Base-by-base conservation (phyloP, 2,329 filamentous ascomycete species). In the Ceratocystis variospora region DNA sequence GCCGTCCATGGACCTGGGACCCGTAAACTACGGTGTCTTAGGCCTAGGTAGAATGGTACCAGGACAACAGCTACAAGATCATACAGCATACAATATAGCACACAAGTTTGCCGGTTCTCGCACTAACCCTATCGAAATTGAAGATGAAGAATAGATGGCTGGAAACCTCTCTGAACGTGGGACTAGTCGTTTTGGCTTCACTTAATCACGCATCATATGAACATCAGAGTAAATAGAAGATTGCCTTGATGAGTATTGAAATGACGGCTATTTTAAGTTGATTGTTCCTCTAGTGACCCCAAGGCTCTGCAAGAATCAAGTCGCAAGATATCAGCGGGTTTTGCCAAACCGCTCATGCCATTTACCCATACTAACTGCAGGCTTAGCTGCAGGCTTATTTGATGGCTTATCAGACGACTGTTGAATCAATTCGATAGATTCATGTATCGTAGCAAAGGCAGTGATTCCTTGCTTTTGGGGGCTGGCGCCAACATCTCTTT, bases 331-430 rank as follows among this genome's bases (percentile, higher is more conserved):
- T 33, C 69, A 82, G 69, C 80, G 74, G 25, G 74, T 77, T 70
- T 73, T 75, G 2, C 78, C 82, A 73, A 84, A 84, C 71, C 76
- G 81, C 73, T 84, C 82, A 70, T 85, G 83, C 83, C 83, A 85
- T 70, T 83, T 84, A 46, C 80, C 80, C 73, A 78, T 74, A 67
- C 72, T 73, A 1, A 71, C 72, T 1, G 73, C 71, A 65, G 73
- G 66, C 55, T 66, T 68, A 53, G 48, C 72, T 1, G 72, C 72
- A 65, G 73, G 62, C 55, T 64, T 68, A 57, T 31, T 37, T 10
- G 28, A 25, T 25, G 41, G 61, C 45, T 71, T 70, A 62, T 69
- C 75, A 31, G 70, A 71, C 62, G 70, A 70, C 66, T 82, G 76
- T 0, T 75, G 71, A 0, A 85, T 76, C 15, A 87, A 76, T 74